Base-by-base conservation (phyloP, 345 rosid species). In the Populus tremula region DNA sequence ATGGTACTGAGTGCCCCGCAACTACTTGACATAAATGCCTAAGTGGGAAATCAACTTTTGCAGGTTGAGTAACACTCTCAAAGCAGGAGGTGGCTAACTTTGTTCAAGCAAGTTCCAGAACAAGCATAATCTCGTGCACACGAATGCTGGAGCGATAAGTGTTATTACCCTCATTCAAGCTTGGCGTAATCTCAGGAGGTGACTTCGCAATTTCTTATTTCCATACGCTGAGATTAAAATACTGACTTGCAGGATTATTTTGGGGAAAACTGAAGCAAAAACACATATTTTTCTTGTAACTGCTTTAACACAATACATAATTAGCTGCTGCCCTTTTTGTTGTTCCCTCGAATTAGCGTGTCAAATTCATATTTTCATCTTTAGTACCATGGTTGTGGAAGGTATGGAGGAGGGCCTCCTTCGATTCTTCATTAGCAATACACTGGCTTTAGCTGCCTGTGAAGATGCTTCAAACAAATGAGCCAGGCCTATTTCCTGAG, bases 11-110 rank as follows among this genome's bases (percentile, higher is more conserved):
- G 17, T 56, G 62, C 49, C 67, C 2, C n/a, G 20, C 41, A 31
- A 56, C 29, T 59, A 9, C 20, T 67, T 20, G 33, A 59, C 39
- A 47, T 10, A 1, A 67, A 18, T 27, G 31, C 47, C 49, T 77
- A 9, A 33, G 54, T 20, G 8, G 11, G 11, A 18, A 59, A 39
- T 71, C 74, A 73, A 45, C 36, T 25, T 71, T 50, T 80, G 85
- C 87, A 90, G 93, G 93, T 82, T 90, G 84, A 84, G 93, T 76
- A 90, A 83, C 76, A 83, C 91, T 16, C 85, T 90, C 45, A 88
- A 87, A 78, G 80, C 93, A 1, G 87, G 87, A 75, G 84, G 89
- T 35, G 83, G 87, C 53, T 88, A 78, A 62, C n/a, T 23, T 36
- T 35, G 71, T 36, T 38, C n/a, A 5, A 45, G 36, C 47, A 73